phyloP scores from a whole-genome alignment of 2,329 filamentous ascomycete species.

The Nigrospora sphaerica region DNA sequence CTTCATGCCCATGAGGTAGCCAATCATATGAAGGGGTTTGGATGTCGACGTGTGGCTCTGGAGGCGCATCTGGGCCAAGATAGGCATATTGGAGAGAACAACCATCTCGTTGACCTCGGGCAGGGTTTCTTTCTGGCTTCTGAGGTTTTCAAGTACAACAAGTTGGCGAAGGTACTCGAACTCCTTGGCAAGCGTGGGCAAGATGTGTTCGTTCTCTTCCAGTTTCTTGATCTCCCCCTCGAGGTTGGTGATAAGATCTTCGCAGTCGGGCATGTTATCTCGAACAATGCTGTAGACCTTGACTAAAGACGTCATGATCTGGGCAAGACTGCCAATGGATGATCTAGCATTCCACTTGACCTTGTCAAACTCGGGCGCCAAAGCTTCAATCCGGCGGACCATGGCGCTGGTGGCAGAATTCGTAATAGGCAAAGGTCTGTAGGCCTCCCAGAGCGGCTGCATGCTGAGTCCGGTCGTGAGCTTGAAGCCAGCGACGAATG shows the following conservation, averaged over 20 bases:
- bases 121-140: constrained; percentile 13
- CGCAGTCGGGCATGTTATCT: constrained; percentile 31
- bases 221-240: constrained; percentile 43
- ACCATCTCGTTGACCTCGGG: constrained; percentile 28
- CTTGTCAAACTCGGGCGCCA: constrained; percentile 53
- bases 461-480: constrained; percentile 71
- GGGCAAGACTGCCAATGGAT: constrained; percentile 42
- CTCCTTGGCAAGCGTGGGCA: constrained; percentile 44
- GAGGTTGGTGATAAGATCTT: constrained; percentile 42
- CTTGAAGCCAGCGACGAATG: constrained; percentile 64
- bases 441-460: constrained; percentile 68
- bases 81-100: constrained; percentile 40
- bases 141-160: constrained; percentile 31
- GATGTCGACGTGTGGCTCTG: constrained; percentile 28
- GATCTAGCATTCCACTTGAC: constrained; percentile 52
- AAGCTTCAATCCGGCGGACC: constrained; percentile 42
- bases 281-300: constrained; percentile 51
- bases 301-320: constrained; percentile 46
- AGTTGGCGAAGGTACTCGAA: constrained; percentile 53
- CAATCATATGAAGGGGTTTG: constrained; percentile 37
- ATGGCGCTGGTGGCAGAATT: constrained; percentile 36
- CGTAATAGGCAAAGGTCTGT: constrained; percentile 57
- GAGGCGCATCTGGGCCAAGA: constrained; percentile 34
- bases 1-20: constrained; percentile 31
- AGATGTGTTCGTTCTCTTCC: constrained; percentile 35